Conservation (phyloP, 768 basidiomycete genomes). For the Podaxis carcinomalis region DNA sequence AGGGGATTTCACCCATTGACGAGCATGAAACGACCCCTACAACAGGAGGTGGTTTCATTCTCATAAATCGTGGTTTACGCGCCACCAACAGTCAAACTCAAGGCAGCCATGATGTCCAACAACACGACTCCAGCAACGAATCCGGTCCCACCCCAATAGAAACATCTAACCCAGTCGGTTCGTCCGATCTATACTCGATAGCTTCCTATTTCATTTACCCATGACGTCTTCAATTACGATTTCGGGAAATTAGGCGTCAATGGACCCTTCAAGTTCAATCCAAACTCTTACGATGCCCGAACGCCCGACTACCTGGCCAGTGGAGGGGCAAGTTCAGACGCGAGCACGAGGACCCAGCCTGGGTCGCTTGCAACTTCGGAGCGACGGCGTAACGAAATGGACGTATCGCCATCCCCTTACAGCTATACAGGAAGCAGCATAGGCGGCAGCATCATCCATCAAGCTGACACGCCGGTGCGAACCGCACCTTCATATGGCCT, state of each 20-base stretch:
- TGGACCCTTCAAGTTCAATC: background rate
- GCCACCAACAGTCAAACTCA: background rate
- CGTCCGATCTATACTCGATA: background rate
- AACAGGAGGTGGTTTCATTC: background rate
- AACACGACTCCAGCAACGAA: background rate
- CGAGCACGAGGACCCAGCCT: constrained; percentile 3
- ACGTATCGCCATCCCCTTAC: background rate
- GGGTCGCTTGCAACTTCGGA: background rate
- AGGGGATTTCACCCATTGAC: background rate
- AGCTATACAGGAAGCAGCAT: background rate
- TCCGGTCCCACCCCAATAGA: background rate
- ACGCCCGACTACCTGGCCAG: background rate
- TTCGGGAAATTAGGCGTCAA: background rate
- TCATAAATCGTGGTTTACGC: constrained; percentile 7
- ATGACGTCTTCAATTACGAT: background rate
- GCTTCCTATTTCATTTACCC: background rate
- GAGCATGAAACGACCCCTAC: constrained; percentile 8
- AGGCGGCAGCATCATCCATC: background rate
- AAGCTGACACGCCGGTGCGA: background rate
- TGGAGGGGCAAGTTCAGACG: background rate
- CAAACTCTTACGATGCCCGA: background rate
- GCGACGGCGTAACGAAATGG: background rate
- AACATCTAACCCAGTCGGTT: background rate
- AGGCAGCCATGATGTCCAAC: background rate
- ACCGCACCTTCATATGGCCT: background rate